Evolutionary conservation across 225 moss, liverwort and hornwort species (phyloP), one percentile per base, ranked within the genome.

Genomic region (Pseudoscleropodium purum): DNA sequence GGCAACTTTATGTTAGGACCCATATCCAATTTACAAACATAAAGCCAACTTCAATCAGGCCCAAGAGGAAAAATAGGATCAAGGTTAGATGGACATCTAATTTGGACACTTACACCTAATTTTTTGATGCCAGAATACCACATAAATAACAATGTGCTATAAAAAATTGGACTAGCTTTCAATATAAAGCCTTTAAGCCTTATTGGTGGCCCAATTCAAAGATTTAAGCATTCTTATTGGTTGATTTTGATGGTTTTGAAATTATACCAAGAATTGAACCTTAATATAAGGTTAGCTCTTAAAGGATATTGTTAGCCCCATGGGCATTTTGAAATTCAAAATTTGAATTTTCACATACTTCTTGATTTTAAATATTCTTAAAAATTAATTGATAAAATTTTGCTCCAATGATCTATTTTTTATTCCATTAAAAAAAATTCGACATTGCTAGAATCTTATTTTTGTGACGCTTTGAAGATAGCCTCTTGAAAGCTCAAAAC

Each of bases 11-110:
- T 25, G 25, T 15, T 9, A 15, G 6, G 25, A 2, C 3, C 15
- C 0, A 36, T 0, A 3, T 0, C 3, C 5, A 23, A 52, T 25
- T 37, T 6, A 10, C 10, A 79, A 56, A 56, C 1, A 25, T 37
- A 37, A 25, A 37, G 11, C 6, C 37, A 56, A 37, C 2, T 79
- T 10, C 56, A 79, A 56, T 37, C 0, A 1, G 0, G 6, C 0
- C 4, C 4, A 78, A 56, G 8, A 23, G 0, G 2, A 24, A 36
- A 20, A 31, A 39, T 56, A 3, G 23, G 6, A 2, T 34, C 4
- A 51, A 76, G 3, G 1, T 8, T 14, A 23, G 1, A 33, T 52
- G 37, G 6, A 25, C 56, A 37, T 15, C 3, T 2, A 36, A 23
- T 36, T 54, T 54, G 24, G 2, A 15, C 24, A 77, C 15, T 56